A percentile compares a stretch with the other conserved stretches of the same genome.
Evolutionary conservation across 305 asterid species (phyloP).

Genomic region (Plantago lanceolata): DNA sequence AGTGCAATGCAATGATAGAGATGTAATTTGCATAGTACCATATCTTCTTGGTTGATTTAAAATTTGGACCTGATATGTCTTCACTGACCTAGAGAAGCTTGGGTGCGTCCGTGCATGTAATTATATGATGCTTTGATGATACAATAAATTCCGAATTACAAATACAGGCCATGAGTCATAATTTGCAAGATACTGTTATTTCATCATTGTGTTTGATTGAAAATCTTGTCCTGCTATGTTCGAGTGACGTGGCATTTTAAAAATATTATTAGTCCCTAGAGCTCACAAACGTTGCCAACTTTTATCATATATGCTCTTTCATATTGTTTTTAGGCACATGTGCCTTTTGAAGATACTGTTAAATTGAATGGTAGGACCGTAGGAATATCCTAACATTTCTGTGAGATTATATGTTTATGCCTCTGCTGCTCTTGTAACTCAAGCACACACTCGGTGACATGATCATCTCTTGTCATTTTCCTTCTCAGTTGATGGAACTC

Average conservation of each 20-base stretch:
- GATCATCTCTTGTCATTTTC: constrained; percentile 2
- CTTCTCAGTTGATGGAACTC: constrained; percentile 52
- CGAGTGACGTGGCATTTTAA: too few species aligned
- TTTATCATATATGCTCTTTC: background rate
- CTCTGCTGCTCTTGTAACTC: background rate
- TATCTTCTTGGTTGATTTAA: background rate
- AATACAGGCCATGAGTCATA: too few species aligned
- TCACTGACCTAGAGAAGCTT: too few species aligned
- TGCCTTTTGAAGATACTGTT: background rate
- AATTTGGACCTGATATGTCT: background rate
- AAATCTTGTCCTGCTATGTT: too few species aligned
- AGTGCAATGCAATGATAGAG: background rate
- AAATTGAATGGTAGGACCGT: background rate
- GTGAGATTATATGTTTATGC: too few species aligned
- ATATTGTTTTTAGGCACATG: background rate
- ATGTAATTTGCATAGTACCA: background rate
- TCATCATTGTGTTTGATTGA: too few species aligned
- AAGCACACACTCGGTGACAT: background rate
- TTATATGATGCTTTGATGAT: too few species aligned
- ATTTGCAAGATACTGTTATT: too few species aligned
- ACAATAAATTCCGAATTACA: too few species aligned
- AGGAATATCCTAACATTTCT: too few species aligned
- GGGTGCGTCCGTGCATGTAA: too few species aligned
- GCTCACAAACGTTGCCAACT: background rate
- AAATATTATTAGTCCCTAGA: background rate